Conservation (phyloP, 83 land plant species). For the Larix sibirica region DNA sequence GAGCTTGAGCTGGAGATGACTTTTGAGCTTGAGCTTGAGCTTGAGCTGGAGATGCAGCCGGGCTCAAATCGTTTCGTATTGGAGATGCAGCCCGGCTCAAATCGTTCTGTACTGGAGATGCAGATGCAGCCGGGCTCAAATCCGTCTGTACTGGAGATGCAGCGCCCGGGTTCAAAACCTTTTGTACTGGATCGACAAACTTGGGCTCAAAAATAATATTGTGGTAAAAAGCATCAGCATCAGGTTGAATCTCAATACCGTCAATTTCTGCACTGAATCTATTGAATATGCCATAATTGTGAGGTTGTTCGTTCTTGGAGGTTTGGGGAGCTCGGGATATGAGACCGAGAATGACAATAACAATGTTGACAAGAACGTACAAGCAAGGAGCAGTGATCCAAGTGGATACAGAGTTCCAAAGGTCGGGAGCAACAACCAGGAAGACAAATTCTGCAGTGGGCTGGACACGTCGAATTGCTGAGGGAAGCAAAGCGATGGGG, state of each 20-base stretch:
- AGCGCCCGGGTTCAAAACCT: too few species aligned
- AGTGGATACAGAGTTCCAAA: neutral
- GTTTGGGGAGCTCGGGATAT: conserved; percentile 33
- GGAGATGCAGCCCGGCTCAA: too few species aligned
- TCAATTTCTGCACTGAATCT: neutral
- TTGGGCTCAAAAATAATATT: too few species aligned
- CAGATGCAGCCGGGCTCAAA: too few species aligned
- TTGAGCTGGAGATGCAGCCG: too few species aligned
- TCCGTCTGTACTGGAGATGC: too few species aligned
- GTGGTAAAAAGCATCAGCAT: neutral
- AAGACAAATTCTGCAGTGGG: neutral
- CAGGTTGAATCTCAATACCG: neutral
- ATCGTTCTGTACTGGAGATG: neutral
- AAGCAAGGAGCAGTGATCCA: conserved; percentile 26
- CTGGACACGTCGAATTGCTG: neutral
- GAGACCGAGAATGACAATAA: conserved; percentile 43
- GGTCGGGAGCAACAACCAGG: neutral
- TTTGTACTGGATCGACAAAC: too few species aligned
- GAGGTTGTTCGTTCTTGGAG: neutral
- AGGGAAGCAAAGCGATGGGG: neutral
- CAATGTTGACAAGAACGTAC: conserved; percentile 44
- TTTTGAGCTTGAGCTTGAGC: neutral
- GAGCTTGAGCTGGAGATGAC: neutral
- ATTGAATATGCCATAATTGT: neutral
- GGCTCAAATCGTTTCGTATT: too few species aligned